A percentile compares a stretch with the other conserved stretches of the same genome.
phyloP scores from a whole-genome alignment of 1,284 basidiomycete genomes.

The Rugosomyces carneus region DNA sequence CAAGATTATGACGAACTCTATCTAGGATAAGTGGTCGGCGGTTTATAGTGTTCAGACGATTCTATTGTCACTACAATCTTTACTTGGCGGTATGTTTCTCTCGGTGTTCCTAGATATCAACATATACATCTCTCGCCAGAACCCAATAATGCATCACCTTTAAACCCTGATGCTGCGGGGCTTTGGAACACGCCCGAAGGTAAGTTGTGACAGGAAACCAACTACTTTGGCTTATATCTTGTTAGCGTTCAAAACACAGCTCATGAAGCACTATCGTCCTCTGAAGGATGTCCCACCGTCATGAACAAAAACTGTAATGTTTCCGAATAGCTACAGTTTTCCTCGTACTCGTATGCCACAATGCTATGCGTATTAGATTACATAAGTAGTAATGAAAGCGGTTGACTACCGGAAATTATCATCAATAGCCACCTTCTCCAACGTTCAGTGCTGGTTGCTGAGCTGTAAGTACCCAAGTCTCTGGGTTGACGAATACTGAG shows the following conservation, averaged over 20 bases:
- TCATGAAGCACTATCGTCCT: slow-evolving; percentile 70
- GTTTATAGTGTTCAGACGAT: slow-evolving; percentile 87
- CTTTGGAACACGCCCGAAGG: slow-evolving; percentile 69
- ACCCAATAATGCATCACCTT: slow-evolving; percentile 83
- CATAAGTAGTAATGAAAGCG: slow-evolving; percentile 9
- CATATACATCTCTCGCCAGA: slow-evolving; percentile 38
- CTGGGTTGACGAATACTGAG: too few relatives aligned
- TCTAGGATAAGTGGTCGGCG: slow-evolving; percentile 85
- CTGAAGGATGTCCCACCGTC: slow-evolving; percentile 40
- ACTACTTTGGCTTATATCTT: slow-evolving; percentile 1
- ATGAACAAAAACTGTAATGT: slow-evolving; percentile 20
- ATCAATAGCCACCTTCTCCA: neutral
- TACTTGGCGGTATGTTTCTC: slow-evolving; percentile 64
- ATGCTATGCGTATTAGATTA: too few relatives aligned
- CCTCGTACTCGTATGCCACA: slow-evolving; percentile 12
- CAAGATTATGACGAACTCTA: neutral
- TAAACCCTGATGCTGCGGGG: slow-evolving; percentile 77
- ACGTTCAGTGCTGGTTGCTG: slow-evolving; percentile 22
- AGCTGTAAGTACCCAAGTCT: slow-evolving; percentile 24
- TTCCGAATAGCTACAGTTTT: slow-evolving; percentile 6
- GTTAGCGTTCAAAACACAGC: slow-evolving; percentile 63
- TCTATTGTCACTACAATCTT: slow-evolving; percentile 77
- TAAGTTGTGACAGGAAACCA: slow-evolving; percentile 24
- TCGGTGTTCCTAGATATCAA: neutral
- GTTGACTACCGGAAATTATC: neutral